Evolutionary conservation across 2,329 filamentous ascomycete genomes (phyloP), one percentile per base, ranked within the genome.

Genomic region (Sclerotinia trifoliorum): DNA sequence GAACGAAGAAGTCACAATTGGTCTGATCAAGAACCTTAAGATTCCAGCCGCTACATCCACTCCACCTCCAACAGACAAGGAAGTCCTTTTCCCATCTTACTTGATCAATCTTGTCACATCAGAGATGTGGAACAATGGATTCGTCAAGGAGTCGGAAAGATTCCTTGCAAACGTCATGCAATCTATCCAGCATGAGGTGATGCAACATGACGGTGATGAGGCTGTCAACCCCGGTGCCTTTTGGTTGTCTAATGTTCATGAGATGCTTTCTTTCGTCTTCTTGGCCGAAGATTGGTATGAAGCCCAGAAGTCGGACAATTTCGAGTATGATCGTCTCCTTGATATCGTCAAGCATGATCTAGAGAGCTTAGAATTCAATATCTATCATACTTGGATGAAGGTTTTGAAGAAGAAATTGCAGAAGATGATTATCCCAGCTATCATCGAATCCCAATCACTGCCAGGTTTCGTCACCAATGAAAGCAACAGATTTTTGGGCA

Each of bases 341-440:
- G 95, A 99, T 80, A 98, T 99, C 79, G 95, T 99, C 78, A 99
- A 99, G 85, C 95, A 99, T 79, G 95, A 99, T 79, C 84, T 99
- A 64, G 95, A 99, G 83, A 97, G 92, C 80, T 85, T 99, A 72
- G 95, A 99, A 81, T 99, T 99, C 84, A 99, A 99, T 83, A 99
- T 99, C 76, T 99, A 99, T 81, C 95, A 99, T 81, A 99, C 95
- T 35, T 99, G 95, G 95, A 99, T 99, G 95, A 99, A 99, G 85
- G 92, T 97, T 68, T 83, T 99, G 77, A 99, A 99, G 87, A 97
- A 97, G 88, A 97, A 96, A 83, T 86, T 99, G 72, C 93, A 96
- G 77, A 98, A 98, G 86, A 99, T 99, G 95, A 96, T 99, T 77
- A 96, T 99, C 65, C 95, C 95, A 1, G 95, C 95, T 67, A 99